Conservation (phyloP, 2,329 filamentous ascomycete genomes). For the Colletotrichum musicola region DNA sequence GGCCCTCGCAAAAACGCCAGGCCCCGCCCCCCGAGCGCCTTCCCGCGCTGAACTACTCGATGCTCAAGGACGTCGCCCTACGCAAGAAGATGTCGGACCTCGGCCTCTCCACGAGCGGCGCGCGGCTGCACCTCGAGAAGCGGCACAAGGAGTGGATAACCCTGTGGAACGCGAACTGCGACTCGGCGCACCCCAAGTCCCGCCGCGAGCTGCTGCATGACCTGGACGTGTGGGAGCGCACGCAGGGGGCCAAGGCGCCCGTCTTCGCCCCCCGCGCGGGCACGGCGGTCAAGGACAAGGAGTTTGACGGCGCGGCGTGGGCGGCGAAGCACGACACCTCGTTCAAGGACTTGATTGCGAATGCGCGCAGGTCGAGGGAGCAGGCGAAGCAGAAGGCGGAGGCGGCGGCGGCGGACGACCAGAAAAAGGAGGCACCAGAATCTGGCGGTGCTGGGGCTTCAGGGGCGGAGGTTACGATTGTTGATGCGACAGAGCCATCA, state of each 20-base stretch:
- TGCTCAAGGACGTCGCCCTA: slow-evolving; percentile 83
- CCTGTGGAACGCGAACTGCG: slow-evolving; percentile 97
- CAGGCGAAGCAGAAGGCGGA: slow-evolving; percentile 50
- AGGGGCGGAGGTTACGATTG: not conserved
- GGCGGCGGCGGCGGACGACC: not conserved
- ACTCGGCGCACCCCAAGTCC: slow-evolving; percentile 78
- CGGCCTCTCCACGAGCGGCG: slow-evolving; percentile 79
- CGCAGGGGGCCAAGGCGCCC: slow-evolving; percentile 74
- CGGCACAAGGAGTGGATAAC: slow-evolving; percentile 95
- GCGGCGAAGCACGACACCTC: slow-evolving; percentile 77
- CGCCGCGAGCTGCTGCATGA: slow-evolving; percentile 82
- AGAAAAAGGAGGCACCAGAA: not conserved
- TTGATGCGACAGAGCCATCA: slow-evolving; percentile 12
- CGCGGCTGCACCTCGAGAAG: slow-evolving; percentile 77
- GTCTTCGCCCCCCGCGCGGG: slow-evolving; percentile 45
- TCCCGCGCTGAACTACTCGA: slow-evolving; percentile 85
- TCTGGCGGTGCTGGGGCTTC: not conserved
- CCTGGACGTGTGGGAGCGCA: slow-evolving; percentile 87
- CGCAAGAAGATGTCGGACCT: slow-evolving; percentile 86
- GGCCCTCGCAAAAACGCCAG: slow-evolving; percentile 52
- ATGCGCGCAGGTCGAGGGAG: slow-evolving; percentile 71
- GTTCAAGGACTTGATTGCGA: slow-evolving; percentile 84
- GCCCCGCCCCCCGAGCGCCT: slow-evolving; percentile 68
- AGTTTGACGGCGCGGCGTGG: slow-evolving; percentile 87
- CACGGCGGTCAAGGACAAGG: slow-evolving; percentile 79